These are phyloP conservation scores for Pezicula rhizophila DNA, from an alignment of 2,329 filamentous ascomycete species.

Conservation along the genomic window DNA sequence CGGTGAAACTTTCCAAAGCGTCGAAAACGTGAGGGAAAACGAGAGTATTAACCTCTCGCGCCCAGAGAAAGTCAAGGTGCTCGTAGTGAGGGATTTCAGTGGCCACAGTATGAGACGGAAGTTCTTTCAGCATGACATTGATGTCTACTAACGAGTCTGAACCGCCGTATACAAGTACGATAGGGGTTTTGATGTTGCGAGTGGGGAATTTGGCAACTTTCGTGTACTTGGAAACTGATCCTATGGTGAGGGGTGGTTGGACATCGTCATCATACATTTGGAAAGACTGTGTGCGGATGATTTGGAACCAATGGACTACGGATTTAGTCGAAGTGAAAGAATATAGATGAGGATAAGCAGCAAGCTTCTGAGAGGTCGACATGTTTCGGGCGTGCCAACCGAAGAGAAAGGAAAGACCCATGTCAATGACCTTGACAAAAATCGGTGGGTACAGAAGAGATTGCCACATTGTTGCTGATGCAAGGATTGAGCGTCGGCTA, in stretches of 20 bases:
- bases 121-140: conserved; percentile 80
- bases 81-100: conserved; percentile 90
- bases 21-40: conserved; percentile 88
- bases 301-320: conserved; percentile 99
- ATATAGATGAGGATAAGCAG: conserved; percentile 91
- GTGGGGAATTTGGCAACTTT: conserved; percentile 96
- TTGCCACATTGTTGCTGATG: conserved; percentile 95
- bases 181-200: conserved; percentile 91
- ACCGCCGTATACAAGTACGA: conserved; percentile 89
- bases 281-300: conserved; percentile 91
- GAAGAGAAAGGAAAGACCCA: conserved; percentile 76
- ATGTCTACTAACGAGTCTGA: conserved; percentile 94
- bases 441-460: conserved; percentile 91
- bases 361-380: conserved; percentile 78
- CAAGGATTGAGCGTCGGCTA: conserved; percentile 83
- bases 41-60: conserved; percentile 70
- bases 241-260: conserved; percentile 66
- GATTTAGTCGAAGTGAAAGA: conserved; percentile 96
- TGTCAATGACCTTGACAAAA: conserved; percentile 82
- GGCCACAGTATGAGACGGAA: conserved; percentile 78
- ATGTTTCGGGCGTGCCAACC: conserved; percentile 87
- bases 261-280: conserved; percentile 99
- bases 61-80: conserved; percentile 96
- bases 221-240: conserved; percentile 74
- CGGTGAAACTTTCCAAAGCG: conserved; percentile 68